Conservation (phyloP, 2,329 filamentous ascomycete species). For the Neophaeococcomyces mojaviensis region DNA sequence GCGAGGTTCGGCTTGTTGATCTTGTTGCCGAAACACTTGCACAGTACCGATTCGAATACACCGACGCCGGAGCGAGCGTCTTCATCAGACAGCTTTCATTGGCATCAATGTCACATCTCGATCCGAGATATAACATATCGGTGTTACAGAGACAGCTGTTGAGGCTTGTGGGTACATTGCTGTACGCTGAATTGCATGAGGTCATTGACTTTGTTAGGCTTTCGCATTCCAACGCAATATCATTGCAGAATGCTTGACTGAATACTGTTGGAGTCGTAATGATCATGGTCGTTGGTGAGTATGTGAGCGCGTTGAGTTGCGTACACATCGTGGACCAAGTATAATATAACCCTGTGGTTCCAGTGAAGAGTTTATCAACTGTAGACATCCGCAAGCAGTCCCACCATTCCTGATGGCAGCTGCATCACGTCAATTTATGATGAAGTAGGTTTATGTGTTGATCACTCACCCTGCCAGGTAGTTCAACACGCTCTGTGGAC, state of each 20-base stretch:
- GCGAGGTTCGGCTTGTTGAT: neutral
- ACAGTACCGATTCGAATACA: slow-evolving; percentile 6
- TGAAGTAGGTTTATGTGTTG: neutral
- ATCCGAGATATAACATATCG: slow-evolving; percentile 6
- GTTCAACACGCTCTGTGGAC: slow-evolving; percentile 7
- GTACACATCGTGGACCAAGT: slow-evolving; percentile 6
- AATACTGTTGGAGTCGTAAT: no score
- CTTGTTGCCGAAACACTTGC: neutral
- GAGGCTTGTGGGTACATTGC: neutral
- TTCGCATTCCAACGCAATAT: slow-evolving; percentile 3
- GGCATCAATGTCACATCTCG: slow-evolving; percentile 5
- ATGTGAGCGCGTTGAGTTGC: slow-evolving; percentile 4
- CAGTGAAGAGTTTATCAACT: slow-evolving; percentile 4
- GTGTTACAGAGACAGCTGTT: slow-evolving; percentile 4
- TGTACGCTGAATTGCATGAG: slow-evolving; percentile 4
- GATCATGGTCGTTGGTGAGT: slow-evolving; percentile 4
- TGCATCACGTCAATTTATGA: neutral
- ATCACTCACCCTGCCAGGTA: slow-evolving; percentile 4
- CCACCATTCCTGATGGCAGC: slow-evolving; percentile 7
- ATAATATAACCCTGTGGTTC: slow-evolving; percentile 1
- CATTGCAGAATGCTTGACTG: slow-evolving; percentile 2
- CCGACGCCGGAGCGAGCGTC: neutral
- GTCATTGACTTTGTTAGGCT: slow-evolving; percentile 1
- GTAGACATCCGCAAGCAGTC: slow-evolving; percentile 1
- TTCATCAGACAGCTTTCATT: slow-evolving; percentile 3